Base-by-base conservation (phyloP, 2,329 filamentous ascomycete species). In the Reticulascus tulasneorum region DNA sequence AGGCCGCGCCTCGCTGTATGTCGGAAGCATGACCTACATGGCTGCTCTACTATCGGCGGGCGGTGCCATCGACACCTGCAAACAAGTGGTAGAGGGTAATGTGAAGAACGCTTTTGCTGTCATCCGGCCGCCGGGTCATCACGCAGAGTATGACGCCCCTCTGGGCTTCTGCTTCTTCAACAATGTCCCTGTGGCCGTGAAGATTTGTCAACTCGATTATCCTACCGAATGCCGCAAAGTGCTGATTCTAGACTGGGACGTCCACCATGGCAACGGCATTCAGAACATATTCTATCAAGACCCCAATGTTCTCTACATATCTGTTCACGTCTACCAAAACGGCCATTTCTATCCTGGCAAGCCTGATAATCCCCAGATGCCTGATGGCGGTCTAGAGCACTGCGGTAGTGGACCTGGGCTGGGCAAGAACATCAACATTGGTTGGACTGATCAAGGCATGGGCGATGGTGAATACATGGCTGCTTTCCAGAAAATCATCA, bases 91-190 rank as follows among this genome's bases (percentile, higher is more conserved):
- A 17, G 73, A 75, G 4, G 84, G 86, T 4, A 75, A 79, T 38
- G 85, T 96, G 34, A 95, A 94, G 60, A 98, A 98, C 53, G 89
- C 87, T 0, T 93, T 98, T 56, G 93, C 93, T 2, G 84, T 98
- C 23, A 95, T 98, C 51, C 79, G 93, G 11, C 93, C 93, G 3
- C 93, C 93, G 0, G 93, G 93, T 1, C 93, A 98, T 53, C 93
- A 98, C 59, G 93, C 93, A 1, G 93, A 98, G 56, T 82, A 79
- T 39, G 76, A 93, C 51, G 72, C 81, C 23, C 78, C 91, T 1
- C 93, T 95, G 75, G 93, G 93, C 0, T 98, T 98, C 55, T 98
- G 93, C 58, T 77, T 97, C 40, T 97, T 97, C 67, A 96, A 98
- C 66, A 98, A 98, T 53, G 93, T 97, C 4, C 89, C 87, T 15